These are phyloP conservation scores for Aciculosporium take DNA, from an alignment of 2,329 filamentous ascomycete genomes.

Conservation along the genomic window DNA sequence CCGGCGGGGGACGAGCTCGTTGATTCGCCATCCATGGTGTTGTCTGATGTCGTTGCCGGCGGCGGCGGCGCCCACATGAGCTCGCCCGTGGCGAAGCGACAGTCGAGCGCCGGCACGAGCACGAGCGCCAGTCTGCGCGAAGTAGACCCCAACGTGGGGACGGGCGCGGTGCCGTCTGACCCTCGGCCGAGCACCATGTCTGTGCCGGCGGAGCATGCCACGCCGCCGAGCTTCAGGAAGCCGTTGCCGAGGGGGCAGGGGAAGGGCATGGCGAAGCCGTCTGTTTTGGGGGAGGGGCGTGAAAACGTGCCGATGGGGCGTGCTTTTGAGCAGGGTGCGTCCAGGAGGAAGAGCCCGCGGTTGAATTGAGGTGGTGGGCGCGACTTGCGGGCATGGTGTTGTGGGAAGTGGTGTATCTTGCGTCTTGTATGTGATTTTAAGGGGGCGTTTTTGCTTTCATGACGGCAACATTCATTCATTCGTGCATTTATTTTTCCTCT, in stretches of 20 bases:
- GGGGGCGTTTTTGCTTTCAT: background rate
- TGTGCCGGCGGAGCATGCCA: conserved; percentile 26
- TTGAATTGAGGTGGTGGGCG: conserved; percentile 19
- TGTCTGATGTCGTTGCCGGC: too few relatives aligned
- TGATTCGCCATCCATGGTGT: conserved; percentile 24
- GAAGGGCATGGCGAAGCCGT: conserved; percentile 19
- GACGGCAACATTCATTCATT: too few relatives aligned
- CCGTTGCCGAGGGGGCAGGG: conserved; percentile 18
- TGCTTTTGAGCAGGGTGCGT: conserved; percentile 30
- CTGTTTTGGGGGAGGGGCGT: conserved; percentile 27
- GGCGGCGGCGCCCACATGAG: conserved; percentile 13
- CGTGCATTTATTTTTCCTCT: too few relatives aligned
- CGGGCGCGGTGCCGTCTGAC: conserved; percentile 26
- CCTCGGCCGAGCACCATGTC: conserved; percentile 27
- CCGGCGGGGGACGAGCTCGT: background rate
- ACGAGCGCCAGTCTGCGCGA: conserved; percentile 37
- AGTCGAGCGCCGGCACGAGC: conserved; percentile 16
- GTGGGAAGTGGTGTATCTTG: background rate
- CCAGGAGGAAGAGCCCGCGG: conserved; percentile 41
- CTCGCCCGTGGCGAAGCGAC: conserved; percentile 11
- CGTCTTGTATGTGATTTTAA: background rate
- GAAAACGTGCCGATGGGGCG: conserved; percentile 37
- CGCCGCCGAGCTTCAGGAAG: conserved; percentile 35
- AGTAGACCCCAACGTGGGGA: conserved; percentile 37
- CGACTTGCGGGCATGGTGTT: background rate